Conservation (phyloP, 306 rosid genomes). For the Cucurbita argyrosperma region DNA sequence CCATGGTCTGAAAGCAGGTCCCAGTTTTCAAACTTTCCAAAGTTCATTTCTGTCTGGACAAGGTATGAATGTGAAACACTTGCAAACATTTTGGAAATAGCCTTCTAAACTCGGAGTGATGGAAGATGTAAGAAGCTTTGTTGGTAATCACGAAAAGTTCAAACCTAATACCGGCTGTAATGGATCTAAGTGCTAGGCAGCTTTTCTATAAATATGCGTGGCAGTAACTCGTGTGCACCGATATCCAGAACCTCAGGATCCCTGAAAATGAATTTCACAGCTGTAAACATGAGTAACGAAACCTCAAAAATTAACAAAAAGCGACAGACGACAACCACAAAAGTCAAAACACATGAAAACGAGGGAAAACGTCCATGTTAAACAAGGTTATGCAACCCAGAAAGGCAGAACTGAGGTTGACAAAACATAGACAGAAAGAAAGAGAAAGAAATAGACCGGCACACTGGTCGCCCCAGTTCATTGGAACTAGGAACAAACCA, state of each 20-base stretch:
- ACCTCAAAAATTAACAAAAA: not conserved
- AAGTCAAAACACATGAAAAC: not conserved
- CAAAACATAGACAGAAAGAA: not conserved
- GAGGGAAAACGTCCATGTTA: not conserved
- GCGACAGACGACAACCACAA: not conserved
- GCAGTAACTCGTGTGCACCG: slow-evolving; percentile 66
- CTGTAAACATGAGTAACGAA: not conserved
- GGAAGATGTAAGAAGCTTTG: not conserved
- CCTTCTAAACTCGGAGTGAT: not conserved
- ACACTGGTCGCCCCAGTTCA: slow-evolving; percentile 70
- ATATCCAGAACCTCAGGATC: slow-evolving; percentile 79
- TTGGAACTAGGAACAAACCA: slow-evolving; percentile 78
- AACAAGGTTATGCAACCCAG: not conserved
- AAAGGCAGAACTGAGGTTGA: not conserved
- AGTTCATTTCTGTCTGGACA: not conserved
- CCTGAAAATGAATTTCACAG: slow-evolving; percentile 22
- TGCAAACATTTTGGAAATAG: not conserved
- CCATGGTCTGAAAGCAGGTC: not conserved
- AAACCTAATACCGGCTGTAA: not conserved
- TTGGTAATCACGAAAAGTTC: not conserved
- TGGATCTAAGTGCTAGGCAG: not conserved
- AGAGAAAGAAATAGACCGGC: slow-evolving; percentile 59
- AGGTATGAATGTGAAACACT: not conserved
- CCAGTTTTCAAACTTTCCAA: not conserved
- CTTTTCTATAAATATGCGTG: slow-evolving; percentile 51